Percentiles rank a stretch among this genome's conserved stretches.
phyloP scores from a whole-genome alignment of 768 basidiomycete species.

The Russula earlei region DNA sequence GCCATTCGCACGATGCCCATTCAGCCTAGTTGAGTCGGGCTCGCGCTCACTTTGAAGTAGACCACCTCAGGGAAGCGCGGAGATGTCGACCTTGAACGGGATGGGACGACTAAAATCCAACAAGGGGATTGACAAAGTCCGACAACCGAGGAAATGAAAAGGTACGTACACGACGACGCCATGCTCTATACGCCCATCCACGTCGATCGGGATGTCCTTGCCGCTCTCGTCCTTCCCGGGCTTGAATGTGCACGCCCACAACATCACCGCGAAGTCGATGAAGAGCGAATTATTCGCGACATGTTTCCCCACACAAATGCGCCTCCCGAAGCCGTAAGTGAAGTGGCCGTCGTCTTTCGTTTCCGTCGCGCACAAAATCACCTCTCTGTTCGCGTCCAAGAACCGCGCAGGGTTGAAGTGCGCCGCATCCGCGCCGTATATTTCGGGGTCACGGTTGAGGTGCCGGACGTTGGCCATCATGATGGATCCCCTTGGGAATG shows the following conservation, averaged over 20 bases:
- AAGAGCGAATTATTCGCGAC: constrained; percentile 12
- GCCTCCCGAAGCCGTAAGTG: constrained; percentile 11
- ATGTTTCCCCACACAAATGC: constrained; percentile 11
- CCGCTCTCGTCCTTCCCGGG: constrained; percentile 4
- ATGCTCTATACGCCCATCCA: constrained; percentile 10
- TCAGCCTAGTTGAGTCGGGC: neutral
- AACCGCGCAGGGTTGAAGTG: constrained; percentile 9
- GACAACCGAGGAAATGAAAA: neutral
- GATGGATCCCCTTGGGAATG: constrained; percentile 5
- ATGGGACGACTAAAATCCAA: constrained; percentile 6
- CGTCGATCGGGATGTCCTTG: constrained; percentile 1
- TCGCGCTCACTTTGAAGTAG: constrained; percentile 4
- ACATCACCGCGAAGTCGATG: constrained; percentile 12
- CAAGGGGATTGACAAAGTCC: neutral
- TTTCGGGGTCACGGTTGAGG: constrained; percentile 12
- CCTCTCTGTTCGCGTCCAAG: neutral
- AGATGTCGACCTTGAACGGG: constrained; percentile 3
- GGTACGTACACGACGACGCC: constrained; percentile 4
- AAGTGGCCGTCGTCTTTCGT: constrained; percentile 10
- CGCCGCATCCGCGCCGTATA: neutral
- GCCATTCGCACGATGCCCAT: neutral
- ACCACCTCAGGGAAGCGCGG: constrained; percentile 14
- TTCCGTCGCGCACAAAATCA: constrained; percentile 1
- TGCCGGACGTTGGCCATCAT: constrained; percentile 7
- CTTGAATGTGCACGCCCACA: neutral